These are phyloP conservation scores for Kluyveromyces aestuarii DNA, from an alignment of 805 yeast genomes.

Conservation along the genomic window DNA sequence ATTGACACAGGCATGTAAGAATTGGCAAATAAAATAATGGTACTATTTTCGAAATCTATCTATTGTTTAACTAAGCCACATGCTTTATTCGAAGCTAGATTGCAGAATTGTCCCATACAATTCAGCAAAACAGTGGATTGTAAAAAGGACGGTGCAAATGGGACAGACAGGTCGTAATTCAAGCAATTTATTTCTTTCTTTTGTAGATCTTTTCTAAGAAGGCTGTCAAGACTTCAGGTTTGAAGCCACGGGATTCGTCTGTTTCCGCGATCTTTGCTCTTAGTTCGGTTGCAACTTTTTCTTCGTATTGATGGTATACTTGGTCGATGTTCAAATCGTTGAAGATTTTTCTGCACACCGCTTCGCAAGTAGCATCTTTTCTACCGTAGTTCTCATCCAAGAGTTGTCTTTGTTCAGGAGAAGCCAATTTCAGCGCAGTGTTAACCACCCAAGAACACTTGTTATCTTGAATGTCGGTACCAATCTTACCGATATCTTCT, in stretches of 20 bases:
- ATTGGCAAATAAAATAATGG: background rate
- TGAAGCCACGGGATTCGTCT: constrained; percentile 93
- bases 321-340: constrained; percentile 61
- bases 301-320: constrained; percentile 77
- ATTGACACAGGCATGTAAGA: too few relatives aligned
- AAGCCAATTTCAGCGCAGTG: constrained; percentile 74
- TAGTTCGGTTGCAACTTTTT: constrained; percentile 56
- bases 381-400: constrained; percentile 88
- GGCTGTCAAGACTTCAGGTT: constrained; percentile 70
- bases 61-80: background rate
- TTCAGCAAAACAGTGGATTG: background rate
- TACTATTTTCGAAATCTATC: background rate
- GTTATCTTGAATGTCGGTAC: constrained; percentile 97
- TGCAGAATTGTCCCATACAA: background rate
- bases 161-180: background rate
- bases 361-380: constrained; percentile 63
- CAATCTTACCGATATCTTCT: constrained; percentile 94
- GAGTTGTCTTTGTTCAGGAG: constrained; percentile 70
- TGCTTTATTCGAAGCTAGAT: background rate
- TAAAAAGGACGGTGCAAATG: background rate
- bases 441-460: constrained; percentile 97
- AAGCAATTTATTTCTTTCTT: constrained; percentile 59
- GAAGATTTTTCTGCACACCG: constrained; percentile 63
- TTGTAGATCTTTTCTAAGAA: constrained; percentile 90
- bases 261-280: constrained; percentile 53